phyloP scores from a whole-genome alignment of 1,284 basidiomycete species.

The Garcileccinum viscosum region DNA sequence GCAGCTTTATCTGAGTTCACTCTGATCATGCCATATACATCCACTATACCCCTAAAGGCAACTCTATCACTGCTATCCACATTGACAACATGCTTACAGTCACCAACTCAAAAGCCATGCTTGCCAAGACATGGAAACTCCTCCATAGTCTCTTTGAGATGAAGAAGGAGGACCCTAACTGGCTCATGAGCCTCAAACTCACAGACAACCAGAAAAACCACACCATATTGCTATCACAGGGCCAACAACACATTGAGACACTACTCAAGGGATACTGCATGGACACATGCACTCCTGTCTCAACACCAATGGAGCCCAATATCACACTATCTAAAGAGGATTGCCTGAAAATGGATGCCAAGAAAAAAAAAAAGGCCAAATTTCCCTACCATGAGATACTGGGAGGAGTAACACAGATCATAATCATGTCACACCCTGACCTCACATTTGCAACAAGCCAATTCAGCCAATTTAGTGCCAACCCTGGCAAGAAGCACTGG shows the following conservation, averaged over 20 bases:
- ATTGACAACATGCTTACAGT: background rate
- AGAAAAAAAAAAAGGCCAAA: background rate
- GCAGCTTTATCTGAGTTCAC: background rate
- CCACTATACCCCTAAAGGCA: background rate
- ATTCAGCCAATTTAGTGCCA: conserved; percentile 11
- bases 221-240: background rate
- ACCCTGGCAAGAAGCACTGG: conserved; percentile 13
- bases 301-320: background rate
- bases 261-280: background rate
- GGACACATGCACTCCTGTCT: background rate
- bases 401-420: background rate
- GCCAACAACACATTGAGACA: background rate
- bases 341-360: background rate
- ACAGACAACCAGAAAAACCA: background rate
- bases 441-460: conserved; percentile 2
- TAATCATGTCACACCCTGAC: background rate
- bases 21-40: background rate
- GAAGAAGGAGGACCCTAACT: background rate
- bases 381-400: background rate
- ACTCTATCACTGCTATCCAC: background rate
- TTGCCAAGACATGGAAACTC: background rate
- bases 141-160: background rate
- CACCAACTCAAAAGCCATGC: background rate
- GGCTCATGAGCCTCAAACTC: background rate
- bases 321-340: background rate